Evolutionary conservation across 2,329 filamentous ascomycete species (phyloP), one percentile per base, ranked within the genome.

Genomic region (Trematosphaeria pertusa): DNA sequence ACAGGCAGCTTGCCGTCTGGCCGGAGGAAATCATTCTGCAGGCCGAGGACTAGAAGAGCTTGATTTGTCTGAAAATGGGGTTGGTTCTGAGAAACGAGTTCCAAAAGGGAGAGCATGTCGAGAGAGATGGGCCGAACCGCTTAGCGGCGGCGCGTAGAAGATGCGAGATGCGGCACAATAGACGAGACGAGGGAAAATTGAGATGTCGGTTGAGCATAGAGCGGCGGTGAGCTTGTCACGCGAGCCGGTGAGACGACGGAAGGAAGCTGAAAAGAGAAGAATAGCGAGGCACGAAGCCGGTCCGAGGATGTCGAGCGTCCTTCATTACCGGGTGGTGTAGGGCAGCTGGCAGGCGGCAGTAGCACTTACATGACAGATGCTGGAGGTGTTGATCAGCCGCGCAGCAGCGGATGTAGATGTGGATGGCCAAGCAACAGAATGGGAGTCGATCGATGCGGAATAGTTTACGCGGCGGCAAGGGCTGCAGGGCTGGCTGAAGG

Each of bases 1-100:
- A 92, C 83, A 10, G 85, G 81, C 15, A 97, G 73, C 19, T 85
- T 82, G 43, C 89, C 88, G 39, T 84, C 79, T 1, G 82, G 74
- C 5, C 84, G 79, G 47, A 95, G 75, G 63, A 97, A 96, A 69
- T 97, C 93, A 61, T 95, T 91, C 66, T 97, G 94, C 26, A 96
- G 83, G 63, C 96, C 93, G 54, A 97, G 80, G 14, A 95, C 76
- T 15, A 97, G 77, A 33, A 99, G 79, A 1, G 90, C 93, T 73
- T 84, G 83, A 46, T 81, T 75, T 18, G 82, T 85, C 52, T 81
- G 73, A 49, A 86, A 77, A 43, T 74, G 74, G 12, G 81, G 80
- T 41, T 70, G 72, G 39, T 75, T 74, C 50, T 77, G 72, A 26
- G 73, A 68, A 17, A 78, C 70, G 35, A 78, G 64, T 34, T 75